Conservation (phyloP, 2,329 filamentous ascomycete genomes). For the Alternaria sp. region DNA sequence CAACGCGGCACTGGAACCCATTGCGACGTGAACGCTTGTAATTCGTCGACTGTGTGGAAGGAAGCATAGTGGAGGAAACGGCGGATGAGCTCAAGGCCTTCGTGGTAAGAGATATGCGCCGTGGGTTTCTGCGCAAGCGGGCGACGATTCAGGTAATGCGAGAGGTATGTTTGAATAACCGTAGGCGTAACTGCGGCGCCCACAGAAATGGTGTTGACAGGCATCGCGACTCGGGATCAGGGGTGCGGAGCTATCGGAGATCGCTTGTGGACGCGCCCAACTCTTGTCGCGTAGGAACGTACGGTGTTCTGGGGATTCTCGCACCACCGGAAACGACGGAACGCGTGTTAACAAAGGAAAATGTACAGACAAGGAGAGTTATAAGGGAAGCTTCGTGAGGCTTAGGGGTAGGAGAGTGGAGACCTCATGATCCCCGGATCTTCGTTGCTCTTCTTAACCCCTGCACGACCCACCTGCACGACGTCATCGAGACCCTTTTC, state of each 20-base stretch:
- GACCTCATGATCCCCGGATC: conserved; percentile 19
- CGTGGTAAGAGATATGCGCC: conserved; percentile 91
- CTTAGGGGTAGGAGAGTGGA: conserved; percentile 15
- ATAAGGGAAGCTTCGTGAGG: not conserved
- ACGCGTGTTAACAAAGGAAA: conserved; percentile 6
- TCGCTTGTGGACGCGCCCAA: conserved; percentile 8
- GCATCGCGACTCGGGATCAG: conserved; percentile 53
- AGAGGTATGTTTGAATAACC: conserved; percentile 84
- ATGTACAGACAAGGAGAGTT: not conserved
- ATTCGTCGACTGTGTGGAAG: conserved; percentile 88
- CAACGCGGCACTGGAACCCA: conserved; percentile 90
- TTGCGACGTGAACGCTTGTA: conserved; percentile 90
- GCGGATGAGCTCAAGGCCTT: conserved; percentile 86
- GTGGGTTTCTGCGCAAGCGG: conserved; percentile 80
- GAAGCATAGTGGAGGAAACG: conserved; percentile 86
- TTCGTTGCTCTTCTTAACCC: conserved; percentile 3
- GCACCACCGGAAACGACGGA: not conserved
- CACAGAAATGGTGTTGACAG: conserved; percentile 81
- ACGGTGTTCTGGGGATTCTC: not conserved
- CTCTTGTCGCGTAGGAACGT: not conserved
- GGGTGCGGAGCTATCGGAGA: conserved; percentile 19
- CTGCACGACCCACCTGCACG: not conserved
- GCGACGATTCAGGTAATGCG: conserved; percentile 88
- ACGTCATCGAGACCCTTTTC: conserved; percentile 15
- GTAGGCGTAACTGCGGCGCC: conserved; percentile 86